A percentile compares a stretch with the other conserved stretches of the same genome.
Conservation (phyloP, 176 grass and related monocot species). For the Juncus inflexus region DNA sequence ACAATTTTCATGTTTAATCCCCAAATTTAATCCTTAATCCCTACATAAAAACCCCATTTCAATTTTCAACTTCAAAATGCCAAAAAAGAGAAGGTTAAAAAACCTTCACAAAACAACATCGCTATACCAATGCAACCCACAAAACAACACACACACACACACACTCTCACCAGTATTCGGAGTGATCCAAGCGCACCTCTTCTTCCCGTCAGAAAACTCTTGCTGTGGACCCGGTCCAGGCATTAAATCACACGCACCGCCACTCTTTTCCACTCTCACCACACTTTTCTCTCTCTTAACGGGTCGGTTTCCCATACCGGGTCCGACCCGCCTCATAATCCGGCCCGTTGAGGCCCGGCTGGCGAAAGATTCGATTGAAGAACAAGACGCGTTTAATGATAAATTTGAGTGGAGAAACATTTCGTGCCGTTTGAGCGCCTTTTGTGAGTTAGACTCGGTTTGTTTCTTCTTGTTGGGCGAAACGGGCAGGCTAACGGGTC, state of each 20-base stretch:
- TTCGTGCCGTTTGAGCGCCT: conserved; percentile 41
- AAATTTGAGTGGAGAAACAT: conserved; percentile 41
- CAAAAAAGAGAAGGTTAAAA: too few species aligned
- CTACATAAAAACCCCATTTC: too few species aligned
- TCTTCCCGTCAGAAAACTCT: conserved; percentile 38
- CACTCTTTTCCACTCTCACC: conserved; percentile 28
- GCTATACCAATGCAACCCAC: neutral
- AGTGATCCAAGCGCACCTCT: conserved; percentile 75
- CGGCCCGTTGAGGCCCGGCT: conserved; percentile 44
- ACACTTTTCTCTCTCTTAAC: conserved; percentile 42
- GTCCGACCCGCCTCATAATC: conserved; percentile 22
- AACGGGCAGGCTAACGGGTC: neutral
- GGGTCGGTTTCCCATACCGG: conserved; percentile 14
- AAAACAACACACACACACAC: conserved; percentile 17
- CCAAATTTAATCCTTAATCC: too few species aligned
- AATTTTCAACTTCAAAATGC: too few species aligned
- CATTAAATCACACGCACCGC: conserved; percentile 3
- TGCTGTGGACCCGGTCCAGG: conserved; percentile 17
- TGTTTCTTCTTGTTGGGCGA: conserved; percentile 7
- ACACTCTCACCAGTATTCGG: conserved; percentile 57
- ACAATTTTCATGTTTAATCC: too few species aligned
- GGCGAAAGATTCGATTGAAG: conserved; percentile 46
- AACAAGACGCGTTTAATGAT: conserved; percentile 62
- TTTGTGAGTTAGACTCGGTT: conserved; percentile 16
- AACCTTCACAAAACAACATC: too few species aligned